Evolutionary conservation across 306 rosid species (phyloP).

Genomic region (Malus fusca): DNA sequence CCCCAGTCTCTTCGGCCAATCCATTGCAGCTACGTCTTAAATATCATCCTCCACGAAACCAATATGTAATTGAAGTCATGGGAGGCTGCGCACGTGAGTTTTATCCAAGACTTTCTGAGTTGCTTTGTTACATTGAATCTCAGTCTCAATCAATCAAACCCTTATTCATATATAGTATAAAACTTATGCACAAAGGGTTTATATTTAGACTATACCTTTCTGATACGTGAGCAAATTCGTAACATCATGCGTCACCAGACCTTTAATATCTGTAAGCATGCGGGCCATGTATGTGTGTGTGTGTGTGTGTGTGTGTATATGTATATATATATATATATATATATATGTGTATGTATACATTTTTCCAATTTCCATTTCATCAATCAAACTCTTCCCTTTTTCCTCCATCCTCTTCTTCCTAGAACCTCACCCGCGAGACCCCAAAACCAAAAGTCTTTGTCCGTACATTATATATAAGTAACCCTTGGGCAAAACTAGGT

Average conservation of each 20-base stretch:
- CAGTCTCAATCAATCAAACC: not conserved
- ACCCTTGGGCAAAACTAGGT: not conserved
- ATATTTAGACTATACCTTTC: not conserved
- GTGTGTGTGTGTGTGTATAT: not conserved
- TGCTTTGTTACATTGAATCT: not conserved
- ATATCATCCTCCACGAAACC: not conserved
- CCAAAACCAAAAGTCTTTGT: not conserved
- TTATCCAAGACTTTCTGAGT: not conserved
- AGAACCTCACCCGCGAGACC: not conserved
- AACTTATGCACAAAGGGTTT: too few species aligned
- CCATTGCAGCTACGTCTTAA: not conserved
- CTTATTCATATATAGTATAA: too few species aligned
- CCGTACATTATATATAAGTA: not conserved
- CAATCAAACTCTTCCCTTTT: not conserved
- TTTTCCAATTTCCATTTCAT: not conserved
- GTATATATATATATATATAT: too few species aligned
- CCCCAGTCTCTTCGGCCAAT: not conserved
- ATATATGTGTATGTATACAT: too few species aligned
- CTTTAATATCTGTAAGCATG: not conserved
- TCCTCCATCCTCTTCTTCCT: not conserved
- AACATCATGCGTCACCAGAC: too few species aligned
- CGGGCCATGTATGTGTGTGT: not conserved
- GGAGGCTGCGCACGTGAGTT: constrained; percentile 50
- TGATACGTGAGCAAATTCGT: not conserved
- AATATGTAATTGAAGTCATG: constrained; percentile 15